Evolutionary conservation across 176 grass and related monocot genomes (phyloP).

Genomic region (Elymus sibiricus): DNA sequence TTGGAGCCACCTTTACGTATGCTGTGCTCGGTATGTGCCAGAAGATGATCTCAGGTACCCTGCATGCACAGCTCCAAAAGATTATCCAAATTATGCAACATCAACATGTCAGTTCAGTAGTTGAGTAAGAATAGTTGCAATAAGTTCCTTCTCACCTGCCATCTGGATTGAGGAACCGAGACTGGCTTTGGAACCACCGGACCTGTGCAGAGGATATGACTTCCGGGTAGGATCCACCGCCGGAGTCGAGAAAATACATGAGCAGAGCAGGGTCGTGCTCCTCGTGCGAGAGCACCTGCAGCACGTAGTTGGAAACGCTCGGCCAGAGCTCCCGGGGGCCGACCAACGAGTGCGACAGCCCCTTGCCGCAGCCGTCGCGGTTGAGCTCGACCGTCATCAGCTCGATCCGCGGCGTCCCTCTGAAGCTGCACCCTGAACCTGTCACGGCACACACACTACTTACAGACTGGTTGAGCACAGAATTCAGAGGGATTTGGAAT

Average conservation of each 20-base stretch:
- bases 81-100: not conserved
- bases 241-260: constrained; percentile 90
- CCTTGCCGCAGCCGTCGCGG: not conserved
- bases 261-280: constrained; percentile 41
- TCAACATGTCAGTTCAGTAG: not conserved
- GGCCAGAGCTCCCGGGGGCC: constrained; percentile 67
- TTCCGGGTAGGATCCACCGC: constrained; percentile 77
- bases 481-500: not conserved
- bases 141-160: constrained; percentile 34
- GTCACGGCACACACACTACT: not conserved
- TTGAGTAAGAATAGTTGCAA: not conserved
- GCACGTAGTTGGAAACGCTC: constrained; percentile 74
- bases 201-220: constrained; percentile 65
- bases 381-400: constrained; percentile 44
- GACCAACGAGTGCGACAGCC: constrained; percentile 43
- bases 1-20: constrained; percentile 65
- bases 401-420: constrained; percentile 53
- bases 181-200: constrained; percentile 49
- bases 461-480: no score
- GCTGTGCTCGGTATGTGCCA: constrained; percentile 87
- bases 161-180: constrained; percentile 56
- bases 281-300: constrained; percentile 51
- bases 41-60: constrained; percentile 73
- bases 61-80: not conserved
- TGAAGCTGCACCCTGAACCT: constrained; percentile 43